Conservation (phyloP, 495 filamentous ascomycete species). For the Penicillium tannophilum region DNA sequence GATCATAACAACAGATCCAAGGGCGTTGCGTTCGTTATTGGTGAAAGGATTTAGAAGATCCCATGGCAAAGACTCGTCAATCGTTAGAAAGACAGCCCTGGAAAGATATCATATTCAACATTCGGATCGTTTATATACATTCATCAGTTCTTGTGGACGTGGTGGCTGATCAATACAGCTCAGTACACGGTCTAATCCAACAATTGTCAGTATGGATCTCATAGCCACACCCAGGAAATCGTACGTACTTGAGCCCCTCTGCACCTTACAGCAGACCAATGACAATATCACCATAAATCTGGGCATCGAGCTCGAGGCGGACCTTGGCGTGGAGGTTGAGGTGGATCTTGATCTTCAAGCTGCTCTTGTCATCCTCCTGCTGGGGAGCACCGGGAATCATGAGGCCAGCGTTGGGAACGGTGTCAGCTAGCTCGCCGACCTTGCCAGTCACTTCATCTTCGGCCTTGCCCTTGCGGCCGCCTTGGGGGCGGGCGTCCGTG, state of each 20-base stretch:
- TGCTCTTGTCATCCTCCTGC: slow-evolving; percentile 20
- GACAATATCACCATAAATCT: slow-evolving; percentile 29
- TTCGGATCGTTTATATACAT: slow-evolving; percentile 10
- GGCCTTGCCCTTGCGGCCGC: slow-evolving; percentile 19
- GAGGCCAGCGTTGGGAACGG: slow-evolving; percentile 10
- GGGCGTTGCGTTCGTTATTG: neutral
- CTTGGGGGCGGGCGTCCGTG: slow-evolving; percentile 14
- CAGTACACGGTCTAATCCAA: neutral
- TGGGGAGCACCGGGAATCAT: slow-evolving; percentile 13
- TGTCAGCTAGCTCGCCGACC: slow-evolving; percentile 1
- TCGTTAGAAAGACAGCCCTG: neutral
- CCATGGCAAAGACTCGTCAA: neutral
- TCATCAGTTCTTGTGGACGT: neutral
- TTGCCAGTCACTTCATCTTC: slow-evolving; percentile 12
- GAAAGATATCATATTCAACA: neutral
- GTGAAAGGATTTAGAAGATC: neutral
- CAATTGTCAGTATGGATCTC: neutral
- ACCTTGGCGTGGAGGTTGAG: slow-evolving; percentile 30
- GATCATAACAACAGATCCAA: neutral
- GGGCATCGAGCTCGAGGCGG: slow-evolving; percentile 25
- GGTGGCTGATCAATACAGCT: neutral
- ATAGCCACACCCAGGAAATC: neutral
- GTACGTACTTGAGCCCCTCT: neutral
- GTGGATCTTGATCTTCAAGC: slow-evolving; percentile 29
- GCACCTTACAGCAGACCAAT: slow-evolving; percentile 26